phyloP scores from a whole-genome alignment of 208 protist species.

The Trichomonas gallinae region DNA sequence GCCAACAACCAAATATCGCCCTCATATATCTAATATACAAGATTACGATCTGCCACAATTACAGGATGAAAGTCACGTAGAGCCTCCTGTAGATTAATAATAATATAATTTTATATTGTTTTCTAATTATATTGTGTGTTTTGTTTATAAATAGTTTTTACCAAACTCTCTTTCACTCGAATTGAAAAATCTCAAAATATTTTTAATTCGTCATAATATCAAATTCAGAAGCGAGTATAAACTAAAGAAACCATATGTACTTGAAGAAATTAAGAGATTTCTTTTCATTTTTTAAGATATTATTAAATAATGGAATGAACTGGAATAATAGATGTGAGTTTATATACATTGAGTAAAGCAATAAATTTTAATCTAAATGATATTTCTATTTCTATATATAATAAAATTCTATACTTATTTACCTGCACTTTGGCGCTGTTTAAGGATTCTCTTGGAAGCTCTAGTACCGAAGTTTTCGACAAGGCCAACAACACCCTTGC shows the following conservation, averaged over 20 bases:
- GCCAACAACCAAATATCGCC: neutral
- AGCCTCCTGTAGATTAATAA: neutral
- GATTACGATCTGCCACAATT: neutral
- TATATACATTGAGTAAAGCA: too few species aligned
- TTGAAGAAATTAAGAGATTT: too few species aligned
- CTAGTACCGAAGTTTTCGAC: neutral
- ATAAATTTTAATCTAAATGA: neutral
- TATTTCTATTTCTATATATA: neutral
- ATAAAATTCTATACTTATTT: neutral
- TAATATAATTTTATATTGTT: neutral
- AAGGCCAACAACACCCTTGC: neutral
- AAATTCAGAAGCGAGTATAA: too few species aligned
- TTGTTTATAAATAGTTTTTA: neutral
- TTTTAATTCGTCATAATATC: too few species aligned
- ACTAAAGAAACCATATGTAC: too few species aligned
- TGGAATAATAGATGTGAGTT: too few species aligned
- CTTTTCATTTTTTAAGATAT: too few species aligned
- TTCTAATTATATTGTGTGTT: neutral
- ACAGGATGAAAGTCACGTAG: neutral
- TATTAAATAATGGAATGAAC: too few species aligned
- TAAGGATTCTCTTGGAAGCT: neutral
- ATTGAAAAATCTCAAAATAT: too few species aligned
- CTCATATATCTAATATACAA: neutral
- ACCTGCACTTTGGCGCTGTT: neutral
- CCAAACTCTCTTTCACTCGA: too few species aligned